Evolutionary conservation across 2,329 filamentous ascomycete genomes (phyloP).

Genomic region (Myriosclerotinia curreyana): DNA sequence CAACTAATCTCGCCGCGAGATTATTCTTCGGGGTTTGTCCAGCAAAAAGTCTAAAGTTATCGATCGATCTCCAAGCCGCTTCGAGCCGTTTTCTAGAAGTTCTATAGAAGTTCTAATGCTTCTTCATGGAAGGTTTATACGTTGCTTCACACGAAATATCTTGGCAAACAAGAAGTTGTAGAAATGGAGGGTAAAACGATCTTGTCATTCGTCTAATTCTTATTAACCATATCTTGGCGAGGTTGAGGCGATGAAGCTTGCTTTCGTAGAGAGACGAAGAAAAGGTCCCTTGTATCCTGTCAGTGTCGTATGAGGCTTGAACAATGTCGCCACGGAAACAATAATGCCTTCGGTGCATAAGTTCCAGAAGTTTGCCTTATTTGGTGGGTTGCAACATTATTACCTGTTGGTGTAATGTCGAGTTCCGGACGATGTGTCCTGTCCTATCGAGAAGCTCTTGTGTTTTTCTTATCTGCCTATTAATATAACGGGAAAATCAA

Average conservation of each 20-base stretch:
- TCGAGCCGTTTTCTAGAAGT: neutral
- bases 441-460: neutral
- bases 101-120: conserved; percentile 4
- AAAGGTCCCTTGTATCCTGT: neutral
- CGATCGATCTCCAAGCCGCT: neutral
- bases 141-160: neutral
- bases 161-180: conserved; percentile 1
- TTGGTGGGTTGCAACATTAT: neutral
- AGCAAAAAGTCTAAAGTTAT: neutral
- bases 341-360: conserved; percentile 1
- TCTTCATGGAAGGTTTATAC: neutral
- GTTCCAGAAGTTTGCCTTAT: conserved; percentile 15
- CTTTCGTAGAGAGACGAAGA: neutral
- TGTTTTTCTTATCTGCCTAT: neutral
- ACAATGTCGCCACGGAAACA: conserved; percentile 14
- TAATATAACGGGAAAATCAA: neutral
- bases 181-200: neutral
- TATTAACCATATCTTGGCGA: conserved; percentile 4
- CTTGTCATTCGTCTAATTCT: neutral
- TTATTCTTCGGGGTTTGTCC: neutral
- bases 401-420: neutral
- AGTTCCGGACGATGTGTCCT: neutral
- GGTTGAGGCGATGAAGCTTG: neutral
- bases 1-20: neutral
- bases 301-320: neutral